A percentile compares a stretch with the other conserved stretches of the same genome.
These are phyloP conservation scores for Boletus rubescentipes DNA, from an alignment of 768 basidiomycete species.

Conservation along the genomic window DNA sequence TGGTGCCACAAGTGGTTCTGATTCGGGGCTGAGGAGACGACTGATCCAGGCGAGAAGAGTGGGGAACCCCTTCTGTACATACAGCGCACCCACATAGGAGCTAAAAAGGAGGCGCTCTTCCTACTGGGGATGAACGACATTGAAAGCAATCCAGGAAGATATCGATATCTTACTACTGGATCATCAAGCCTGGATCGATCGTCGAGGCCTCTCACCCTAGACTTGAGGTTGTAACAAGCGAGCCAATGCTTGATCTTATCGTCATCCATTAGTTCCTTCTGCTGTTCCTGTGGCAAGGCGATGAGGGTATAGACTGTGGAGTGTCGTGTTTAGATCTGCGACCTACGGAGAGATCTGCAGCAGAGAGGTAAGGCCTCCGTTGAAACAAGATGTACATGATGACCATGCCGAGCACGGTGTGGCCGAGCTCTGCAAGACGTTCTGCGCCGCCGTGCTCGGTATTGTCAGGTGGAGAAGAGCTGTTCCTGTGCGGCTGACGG, in stretches of 20 bases:
- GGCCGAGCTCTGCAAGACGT: constrained; percentile 60
- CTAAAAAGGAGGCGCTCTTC: constrained; percentile 56
- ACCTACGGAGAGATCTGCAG: constrained; percentile 46
- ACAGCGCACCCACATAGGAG: constrained; percentile 67
- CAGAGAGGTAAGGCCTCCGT: constrained; percentile 42
- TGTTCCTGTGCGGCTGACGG: constrained; percentile 41
- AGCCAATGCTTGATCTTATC: constrained; percentile 49
- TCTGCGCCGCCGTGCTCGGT: constrained; percentile 54
- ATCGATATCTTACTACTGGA: constrained; percentile 31
- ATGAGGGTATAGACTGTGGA: neutral
- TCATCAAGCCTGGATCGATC: constrained; percentile 37
- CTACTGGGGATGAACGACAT: constrained; percentile 33
- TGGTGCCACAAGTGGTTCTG: constrained; percentile 24
- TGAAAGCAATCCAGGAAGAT: neutral
- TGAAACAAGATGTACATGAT: constrained; percentile 52
- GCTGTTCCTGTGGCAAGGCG: constrained; percentile 18
- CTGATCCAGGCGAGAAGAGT: constrained; percentile 59
- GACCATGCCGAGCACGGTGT: constrained; percentile 48
- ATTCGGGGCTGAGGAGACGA: constrained; percentile 50
- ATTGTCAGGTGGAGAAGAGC: constrained; percentile 36
- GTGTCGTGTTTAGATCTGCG: neutral
- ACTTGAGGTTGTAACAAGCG: constrained; percentile 48
- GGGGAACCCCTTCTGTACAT: constrained; percentile 51
- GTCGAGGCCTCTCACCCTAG: constrained; percentile 50
- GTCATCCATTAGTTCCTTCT: constrained; percentile 35